Base-by-base conservation (phyloP, 345 rosid genomes). In the Citrus glauca region DNA sequence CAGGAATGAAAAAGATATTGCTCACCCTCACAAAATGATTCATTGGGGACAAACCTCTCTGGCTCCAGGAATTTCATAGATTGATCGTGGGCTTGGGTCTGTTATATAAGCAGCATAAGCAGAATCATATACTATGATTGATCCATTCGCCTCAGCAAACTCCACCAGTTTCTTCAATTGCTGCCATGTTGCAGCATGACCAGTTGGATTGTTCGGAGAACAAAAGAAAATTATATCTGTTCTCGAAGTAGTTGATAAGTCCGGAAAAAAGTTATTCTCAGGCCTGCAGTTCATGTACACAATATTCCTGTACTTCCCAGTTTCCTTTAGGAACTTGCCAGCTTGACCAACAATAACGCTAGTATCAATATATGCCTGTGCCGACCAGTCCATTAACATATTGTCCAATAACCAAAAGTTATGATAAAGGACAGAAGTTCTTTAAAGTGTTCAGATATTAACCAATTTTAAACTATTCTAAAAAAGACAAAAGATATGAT, bases 201-300 rank as follows among this genome's bases (percentile, higher is more conserved):
- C 98, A 28, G 98, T 95, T 2, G 98, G 98, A 80, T 95, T 95
- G 81, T 91, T 95, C 55, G 98, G 98, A 69, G 98, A 95, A 76
- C 98, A 95, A 78, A 93, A 91, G 94, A 95, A 95, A 76, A 93
- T 95, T 66, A 91, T 82, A 82, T 95, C 93, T 32, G 97, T 91
- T 61, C 90, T 89, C 65, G 90, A 73, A 22, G 86, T 85, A 20
- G 72, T 80, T 10, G 84, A 30, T 76, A 94, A 74, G 70, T 92
- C 89, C 4, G 98, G 98, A 71, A 94, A 92, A 78, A 92, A 94
- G 50, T 82, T 84, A 62, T 88, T 92, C 48, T 90, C 77, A 48
- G 88, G 87, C 1, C 80, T 77, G 77, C 95, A 88, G 35, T 81
- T 84, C 93, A 94, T 89, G 84, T 94, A 94, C 28, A 76, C 94